These are phyloP conservation scores for Fusarium pseudograminearum DNA, from an alignment of 2,329 filamentous ascomycete species.

Conservation along the genomic window DNA sequence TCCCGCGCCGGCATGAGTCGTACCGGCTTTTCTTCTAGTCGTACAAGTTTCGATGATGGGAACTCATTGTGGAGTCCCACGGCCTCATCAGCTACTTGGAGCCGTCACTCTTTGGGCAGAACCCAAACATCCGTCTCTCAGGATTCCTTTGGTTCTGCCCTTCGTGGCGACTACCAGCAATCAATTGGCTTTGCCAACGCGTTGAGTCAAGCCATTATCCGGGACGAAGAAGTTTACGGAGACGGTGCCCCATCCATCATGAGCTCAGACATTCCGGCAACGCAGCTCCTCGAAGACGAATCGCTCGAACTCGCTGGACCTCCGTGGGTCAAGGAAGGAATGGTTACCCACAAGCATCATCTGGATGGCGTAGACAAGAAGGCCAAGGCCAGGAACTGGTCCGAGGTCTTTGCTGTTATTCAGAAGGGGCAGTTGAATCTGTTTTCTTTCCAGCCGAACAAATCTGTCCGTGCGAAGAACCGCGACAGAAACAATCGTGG, in stretches of 20 bases:
- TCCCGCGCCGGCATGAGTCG: slow-evolving; percentile 80
- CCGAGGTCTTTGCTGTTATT: slow-evolving; percentile 93
- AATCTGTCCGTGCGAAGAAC: slow-evolving; percentile 77
- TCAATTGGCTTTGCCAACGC: slow-evolving; percentile 98
- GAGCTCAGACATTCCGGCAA: slow-evolving; percentile 70
- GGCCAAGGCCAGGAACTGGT: slow-evolving; percentile 94
- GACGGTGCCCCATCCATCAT: slow-evolving; percentile 60
- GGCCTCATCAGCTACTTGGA: slow-evolving; percentile 91
- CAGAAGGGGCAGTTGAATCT: slow-evolving; percentile 94
- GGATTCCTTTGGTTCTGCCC: slow-evolving; percentile 85
- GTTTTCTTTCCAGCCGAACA: slow-evolving; percentile 90
- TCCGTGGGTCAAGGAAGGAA: slow-evolving; percentile 98
- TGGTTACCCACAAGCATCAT: slow-evolving; percentile 96
- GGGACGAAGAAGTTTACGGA: slow-evolving; percentile 78
- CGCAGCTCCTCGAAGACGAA: slow-evolving; percentile 88
- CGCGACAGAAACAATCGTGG: slow-evolving; percentile 64
- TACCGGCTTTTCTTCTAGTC: slow-evolving; percentile 87
- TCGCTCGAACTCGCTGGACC: slow-evolving; percentile 90
- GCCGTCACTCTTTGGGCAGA: slow-evolving; percentile 90
- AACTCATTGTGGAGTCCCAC: slow-evolving; percentile 91
- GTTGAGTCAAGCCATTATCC: slow-evolving; percentile 94
- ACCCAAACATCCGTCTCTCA: slow-evolving; percentile 93
- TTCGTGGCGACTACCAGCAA: slow-evolving; percentile 88
- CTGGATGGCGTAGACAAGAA: slow-evolving; percentile 91
- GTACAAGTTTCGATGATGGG: slow-evolving; percentile 93